Conservation (phyloP, 148 eudicot genomes). For the Arctostaphylos glauca region DNA sequence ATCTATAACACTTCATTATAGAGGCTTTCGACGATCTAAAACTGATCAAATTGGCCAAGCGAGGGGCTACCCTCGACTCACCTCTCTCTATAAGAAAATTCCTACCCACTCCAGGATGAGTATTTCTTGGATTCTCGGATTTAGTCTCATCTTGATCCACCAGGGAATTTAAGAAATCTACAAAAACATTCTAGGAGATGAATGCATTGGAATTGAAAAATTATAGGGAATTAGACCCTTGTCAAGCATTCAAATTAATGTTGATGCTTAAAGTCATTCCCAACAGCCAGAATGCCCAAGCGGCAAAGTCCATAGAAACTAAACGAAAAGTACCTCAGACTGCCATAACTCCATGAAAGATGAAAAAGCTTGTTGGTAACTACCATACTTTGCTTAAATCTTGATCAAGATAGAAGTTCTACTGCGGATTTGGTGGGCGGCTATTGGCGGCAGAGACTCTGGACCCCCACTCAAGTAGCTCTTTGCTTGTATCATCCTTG, state of each 20-base stretch:
- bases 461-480: constrained; percentile 17
- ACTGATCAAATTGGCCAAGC: too few relatives aligned
- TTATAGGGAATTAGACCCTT: background rate
- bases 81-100: too few relatives aligned
- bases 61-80: too few relatives aligned
- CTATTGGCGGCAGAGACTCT: constrained; percentile 12
- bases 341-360: background rate
- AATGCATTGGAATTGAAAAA: background rate
- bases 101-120: too few relatives aligned
- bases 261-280: background rate
- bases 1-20: too few relatives aligned
- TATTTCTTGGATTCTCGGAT: too few relatives aligned
- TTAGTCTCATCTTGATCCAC: too few relatives aligned
- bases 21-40: too few relatives aligned
- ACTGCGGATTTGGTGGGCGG: constrained; percentile 13
- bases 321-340: background rate
- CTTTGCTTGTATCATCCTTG: constrained; percentile 20
- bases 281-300: background rate
- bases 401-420: background rate
- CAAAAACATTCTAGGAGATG: background rate
- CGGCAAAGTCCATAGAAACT: background rate
- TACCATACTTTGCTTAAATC: background rate
- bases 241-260: background rate
- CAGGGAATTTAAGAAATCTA: too few relatives aligned
- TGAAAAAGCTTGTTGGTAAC: background rate